A percentile compares a stretch with the other conserved stretches of the same genome.
These are phyloP conservation scores for Alternaria brassicae DNA, from an alignment of 2,329 filamentous ascomycete species.

Conservation along the genomic window DNA sequence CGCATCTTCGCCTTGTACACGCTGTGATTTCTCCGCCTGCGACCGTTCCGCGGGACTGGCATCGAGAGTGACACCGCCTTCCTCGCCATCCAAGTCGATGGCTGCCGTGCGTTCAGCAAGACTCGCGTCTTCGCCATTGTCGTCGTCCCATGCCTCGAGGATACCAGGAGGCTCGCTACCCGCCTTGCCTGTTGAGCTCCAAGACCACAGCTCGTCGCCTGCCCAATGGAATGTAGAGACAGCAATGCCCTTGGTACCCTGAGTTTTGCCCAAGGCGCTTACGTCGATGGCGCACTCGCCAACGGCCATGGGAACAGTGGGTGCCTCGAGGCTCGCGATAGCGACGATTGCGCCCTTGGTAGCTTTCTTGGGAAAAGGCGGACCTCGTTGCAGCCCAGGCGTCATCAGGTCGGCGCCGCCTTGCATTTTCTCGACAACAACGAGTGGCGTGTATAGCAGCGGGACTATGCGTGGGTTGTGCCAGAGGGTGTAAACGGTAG, in stretches of 20 bases:
- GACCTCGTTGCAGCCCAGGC: slow-evolving; percentile 69
- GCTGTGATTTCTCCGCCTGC: slow-evolving; percentile 44
- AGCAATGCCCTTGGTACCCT: slow-evolving; percentile 69
- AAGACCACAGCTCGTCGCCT: slow-evolving; percentile 73
- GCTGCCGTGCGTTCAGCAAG: slow-evolving; percentile 52
- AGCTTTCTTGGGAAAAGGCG: slow-evolving; percentile 67
- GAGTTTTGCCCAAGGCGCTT: slow-evolving; percentile 60
- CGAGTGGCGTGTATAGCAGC: slow-evolving; percentile 67
- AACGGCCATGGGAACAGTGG: slow-evolving; percentile 68
- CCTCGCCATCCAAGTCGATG: slow-evolving; percentile 54
- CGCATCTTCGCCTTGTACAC: slow-evolving; percentile 45
- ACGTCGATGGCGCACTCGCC: slow-evolving; percentile 71
- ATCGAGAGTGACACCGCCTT: slow-evolving; percentile 56
- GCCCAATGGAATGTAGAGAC: slow-evolving; percentile 72
- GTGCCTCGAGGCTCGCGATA: slow-evolving; percentile 65
- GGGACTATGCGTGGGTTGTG: slow-evolving; percentile 67
- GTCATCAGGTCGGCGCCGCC: slow-evolving; percentile 73
- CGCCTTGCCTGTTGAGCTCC: slow-evolving; percentile 62
- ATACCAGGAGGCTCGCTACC: slow-evolving; percentile 62
- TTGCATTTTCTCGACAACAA: slow-evolving; percentile 68
- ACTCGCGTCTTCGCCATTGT: slow-evolving; percentile 38
- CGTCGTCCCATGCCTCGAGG: slow-evolving; percentile 59
- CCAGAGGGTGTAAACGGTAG: slow-evolving; percentile 71
- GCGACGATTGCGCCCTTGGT: slow-evolving; percentile 68
- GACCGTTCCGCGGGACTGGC: slow-evolving; percentile 37